Evolutionary conservation across 1,284 basidiomycete genomes (phyloP).

Genomic region (Xerocomus cyaneibrunnescens): DNA sequence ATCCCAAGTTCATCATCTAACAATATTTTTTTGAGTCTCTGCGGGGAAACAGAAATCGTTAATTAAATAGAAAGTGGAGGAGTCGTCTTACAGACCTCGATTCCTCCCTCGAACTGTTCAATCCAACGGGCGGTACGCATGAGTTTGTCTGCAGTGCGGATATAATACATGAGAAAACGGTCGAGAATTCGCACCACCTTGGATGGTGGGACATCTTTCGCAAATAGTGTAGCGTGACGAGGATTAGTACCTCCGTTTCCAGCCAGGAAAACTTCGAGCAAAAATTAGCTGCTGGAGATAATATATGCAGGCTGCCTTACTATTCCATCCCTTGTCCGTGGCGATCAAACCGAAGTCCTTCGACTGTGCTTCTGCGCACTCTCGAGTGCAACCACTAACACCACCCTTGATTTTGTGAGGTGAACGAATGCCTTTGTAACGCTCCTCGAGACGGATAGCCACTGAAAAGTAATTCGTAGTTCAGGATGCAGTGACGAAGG

Average conservation of each 20-base stretch:
- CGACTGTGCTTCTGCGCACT: conserved; percentile 75
- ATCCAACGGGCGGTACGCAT: conserved; percentile 77
- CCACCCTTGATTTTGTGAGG: conserved; percentile 82
- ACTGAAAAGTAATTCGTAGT: conserved; percentile 31
- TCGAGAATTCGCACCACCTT: conserved; percentile 68
- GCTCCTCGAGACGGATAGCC: conserved; percentile 70
- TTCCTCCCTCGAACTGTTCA: conserved; percentile 69
- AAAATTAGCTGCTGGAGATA: neutral
- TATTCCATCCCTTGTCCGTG: conserved; percentile 76
- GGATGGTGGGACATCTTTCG: conserved; percentile 56
- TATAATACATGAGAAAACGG: conserved; percentile 72
- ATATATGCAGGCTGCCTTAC: conserved; percentile 34
- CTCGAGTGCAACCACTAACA: conserved; percentile 73
- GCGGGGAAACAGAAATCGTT: neutral
- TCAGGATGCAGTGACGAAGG: neutral
- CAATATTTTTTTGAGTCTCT: conserved; percentile 65
- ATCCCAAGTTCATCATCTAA: conserved; percentile 78
- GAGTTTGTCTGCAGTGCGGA: conserved; percentile 67
- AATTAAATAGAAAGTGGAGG: neutral
- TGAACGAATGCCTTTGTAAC: conserved; percentile 70
- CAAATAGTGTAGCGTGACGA: conserved; percentile 52
- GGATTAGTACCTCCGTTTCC: conserved; percentile 77
- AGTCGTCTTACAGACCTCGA: conserved; percentile 45
- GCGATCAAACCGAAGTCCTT: conserved; percentile 82
- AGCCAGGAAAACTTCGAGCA: conserved; percentile 58